A percentile compares a stretch with the other conserved stretches of the same genome.
Evolutionary conservation across 2,329 filamentous ascomycete genomes (phyloP).

Genomic region (Scleromitrula shiraiana): DNA sequence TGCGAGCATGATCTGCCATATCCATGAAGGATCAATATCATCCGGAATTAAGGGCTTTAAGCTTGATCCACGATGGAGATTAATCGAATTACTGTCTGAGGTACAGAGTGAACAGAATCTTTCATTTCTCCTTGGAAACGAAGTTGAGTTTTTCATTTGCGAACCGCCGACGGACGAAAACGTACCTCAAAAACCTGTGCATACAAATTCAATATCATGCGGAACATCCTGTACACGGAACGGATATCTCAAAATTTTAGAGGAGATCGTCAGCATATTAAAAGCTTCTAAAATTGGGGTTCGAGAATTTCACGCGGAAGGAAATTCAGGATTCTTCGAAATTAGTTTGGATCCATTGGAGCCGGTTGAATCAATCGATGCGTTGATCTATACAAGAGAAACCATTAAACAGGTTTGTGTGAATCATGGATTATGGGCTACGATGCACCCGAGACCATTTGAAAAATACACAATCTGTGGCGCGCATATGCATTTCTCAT

Average conservation of each 20-base stretch:
- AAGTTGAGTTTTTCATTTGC: conserved; percentile 65
- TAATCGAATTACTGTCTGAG: background rate
- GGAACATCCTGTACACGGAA: conserved; percentile 58
- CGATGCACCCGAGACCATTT: conserved; percentile 61
- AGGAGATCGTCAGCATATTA: conserved; percentile 55
- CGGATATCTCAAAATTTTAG: conserved; percentile 46
- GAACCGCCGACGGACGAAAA: conserved; percentile 33
- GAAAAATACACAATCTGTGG: background rate
- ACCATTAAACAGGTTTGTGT: conserved; percentile 57
- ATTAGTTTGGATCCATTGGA: conserved; percentile 56
- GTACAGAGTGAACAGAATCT: background rate
- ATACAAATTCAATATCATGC: conserved; percentile 36
- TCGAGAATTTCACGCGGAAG: conserved; percentile 68
- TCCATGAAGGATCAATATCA: conserved; percentile 45
- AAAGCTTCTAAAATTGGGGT: conserved; percentile 52
- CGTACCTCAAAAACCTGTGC: conserved; percentile 24
- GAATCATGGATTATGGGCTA: conserved; percentile 54
- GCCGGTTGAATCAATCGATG: conserved; percentile 61
- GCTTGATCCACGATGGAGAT: background rate
- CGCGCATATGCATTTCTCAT: background rate
- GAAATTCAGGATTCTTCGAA: conserved; percentile 66
- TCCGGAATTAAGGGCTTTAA: background rate
- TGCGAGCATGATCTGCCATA: conserved; percentile 57
- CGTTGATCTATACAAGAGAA: conserved; percentile 60
- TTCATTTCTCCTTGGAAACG: conserved; percentile 64